phyloP scores from a whole-genome alignment of 169 alveolate genomes.

The Haemoproteus tartakovskyi region DNA sequence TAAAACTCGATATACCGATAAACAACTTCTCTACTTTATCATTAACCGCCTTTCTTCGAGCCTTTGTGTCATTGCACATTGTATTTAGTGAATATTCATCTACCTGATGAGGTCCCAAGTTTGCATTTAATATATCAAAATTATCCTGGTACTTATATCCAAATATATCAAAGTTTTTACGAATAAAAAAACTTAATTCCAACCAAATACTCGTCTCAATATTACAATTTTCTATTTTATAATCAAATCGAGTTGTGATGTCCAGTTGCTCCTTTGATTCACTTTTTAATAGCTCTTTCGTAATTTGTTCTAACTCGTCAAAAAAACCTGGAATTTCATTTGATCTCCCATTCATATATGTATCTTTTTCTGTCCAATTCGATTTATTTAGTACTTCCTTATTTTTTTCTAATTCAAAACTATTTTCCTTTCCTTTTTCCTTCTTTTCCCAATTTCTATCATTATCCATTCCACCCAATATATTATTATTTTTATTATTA shows the following conservation, averaged over 20 bases:
- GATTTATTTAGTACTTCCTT: too few species aligned
- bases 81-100: conserved; percentile 23
- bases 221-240: conserved; percentile 48
- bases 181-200: conserved; percentile 37
- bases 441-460: conserved; percentile 28
- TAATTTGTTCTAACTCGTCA: conserved; percentile 31
- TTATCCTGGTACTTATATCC: conserved; percentile 46
- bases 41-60: conserved; percentile 36
- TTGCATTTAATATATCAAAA: conserved; percentile 49
- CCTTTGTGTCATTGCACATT: conserved; percentile 53
- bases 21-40: conserved; percentile 50
- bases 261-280: conserved; percentile 11
- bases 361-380: too few species aligned
- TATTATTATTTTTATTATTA: neutral
- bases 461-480: neutral
- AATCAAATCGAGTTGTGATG: conserved; percentile 41
- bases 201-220: conserved; percentile 66
- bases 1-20: conserved; percentile 36
- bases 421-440: neutral
- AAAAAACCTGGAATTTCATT: too few species aligned
- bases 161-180: conserved; percentile 47
- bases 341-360: conserved; percentile 8
- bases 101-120: neutral
- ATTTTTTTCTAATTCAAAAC: neutral
- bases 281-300: conserved; percentile 2